Evolutionary conservation across 495 filamentous ascomycete genomes (phyloP).

Genomic region (Mycothermus thermophilus): DNA sequence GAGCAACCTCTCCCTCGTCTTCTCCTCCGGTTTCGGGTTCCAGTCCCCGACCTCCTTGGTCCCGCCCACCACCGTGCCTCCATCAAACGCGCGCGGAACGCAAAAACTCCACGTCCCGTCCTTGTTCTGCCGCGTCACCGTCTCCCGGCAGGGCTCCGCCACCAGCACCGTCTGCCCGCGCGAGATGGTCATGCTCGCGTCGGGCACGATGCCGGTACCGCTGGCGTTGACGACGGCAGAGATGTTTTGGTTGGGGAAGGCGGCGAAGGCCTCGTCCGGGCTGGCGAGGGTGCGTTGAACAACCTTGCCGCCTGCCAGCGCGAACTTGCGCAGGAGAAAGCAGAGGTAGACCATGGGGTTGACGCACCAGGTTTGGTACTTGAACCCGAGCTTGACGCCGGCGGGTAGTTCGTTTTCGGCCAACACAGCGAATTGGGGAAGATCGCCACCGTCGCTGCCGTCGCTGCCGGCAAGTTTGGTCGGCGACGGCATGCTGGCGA

Average conservation of each 20-base stretch:
- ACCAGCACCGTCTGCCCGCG: constrained; percentile 35
- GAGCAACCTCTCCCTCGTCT: constrained; percentile 35
- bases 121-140: constrained; percentile 45
- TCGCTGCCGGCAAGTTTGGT: too few relatives aligned
- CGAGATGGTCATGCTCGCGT: constrained; percentile 41
- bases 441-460: too few relatives aligned
- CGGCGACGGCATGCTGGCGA: too few relatives aligned
- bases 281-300: constrained; percentile 30
- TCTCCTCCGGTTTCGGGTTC: constrained; percentile 33
- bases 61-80: constrained; percentile 49
- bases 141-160: constrained; percentile 28
- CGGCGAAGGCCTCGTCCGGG: constrained; percentile 33
- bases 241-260: constrained; percentile 10
- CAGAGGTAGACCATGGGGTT: constrained; percentile 50
- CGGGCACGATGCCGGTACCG: constrained; percentile 42
- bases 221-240: constrained; percentile 45
- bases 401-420: constrained; percentile 25
- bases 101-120: constrained; percentile 49
- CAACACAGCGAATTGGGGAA: too few relatives aligned
- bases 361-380: constrained; percentile 44
- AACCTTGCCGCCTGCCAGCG: constrained; percentile 33
- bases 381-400: constrained; percentile 38
- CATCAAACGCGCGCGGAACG: constrained; percentile 44
- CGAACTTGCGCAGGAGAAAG: constrained; percentile 40
- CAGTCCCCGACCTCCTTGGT: constrained; percentile 48